These are phyloP conservation scores for Hippophae rhamnoides DNA, from an alignment of 306 rosid genomes.

Conservation along the genomic window DNA sequence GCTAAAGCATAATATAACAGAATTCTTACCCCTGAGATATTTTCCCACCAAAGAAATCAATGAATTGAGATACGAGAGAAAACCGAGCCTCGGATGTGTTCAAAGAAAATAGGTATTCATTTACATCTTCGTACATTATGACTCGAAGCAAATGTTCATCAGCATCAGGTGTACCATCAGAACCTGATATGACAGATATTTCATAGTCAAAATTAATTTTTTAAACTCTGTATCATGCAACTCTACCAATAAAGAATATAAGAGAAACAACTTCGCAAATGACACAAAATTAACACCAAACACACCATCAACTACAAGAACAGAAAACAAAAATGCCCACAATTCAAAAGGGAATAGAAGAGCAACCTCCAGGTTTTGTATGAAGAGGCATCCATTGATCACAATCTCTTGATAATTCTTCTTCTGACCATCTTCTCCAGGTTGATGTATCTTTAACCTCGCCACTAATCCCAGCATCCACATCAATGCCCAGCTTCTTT, in stretches of 20 bases:
- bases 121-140: constrained; percentile 76
- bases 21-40: constrained; percentile 57
- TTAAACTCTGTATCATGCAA: constrained; percentile 7
- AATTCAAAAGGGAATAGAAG: not conserved
- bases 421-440: constrained; percentile 86
- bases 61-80: constrained; percentile 57
- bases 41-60: constrained; percentile 83
- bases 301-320: not conserved
- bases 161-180: constrained; percentile 35
- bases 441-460: constrained; percentile 64
- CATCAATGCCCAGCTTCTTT: constrained; percentile 74
- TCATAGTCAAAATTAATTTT: constrained; percentile 25
- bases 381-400: constrained; percentile 89
- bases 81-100: constrained; percentile 65
- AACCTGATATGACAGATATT: constrained; percentile 30
- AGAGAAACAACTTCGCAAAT: no score
- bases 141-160: constrained; percentile 67
- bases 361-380: constrained; percentile 35
- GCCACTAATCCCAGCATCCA: constrained; percentile 43
- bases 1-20: not conserved
- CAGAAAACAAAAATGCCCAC: not conserved
- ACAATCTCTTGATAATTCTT: constrained; percentile 74
- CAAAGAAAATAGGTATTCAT: constrained; percentile 71
- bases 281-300: not conserved
- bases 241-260: not conserved